A percentile compares a stretch with the other conserved stretches of the same genome.
These are phyloP conservation scores for Excoecaria agallocha DNA, from an alignment of 345 rosid genomes.

Conservation along the genomic window DNA sequence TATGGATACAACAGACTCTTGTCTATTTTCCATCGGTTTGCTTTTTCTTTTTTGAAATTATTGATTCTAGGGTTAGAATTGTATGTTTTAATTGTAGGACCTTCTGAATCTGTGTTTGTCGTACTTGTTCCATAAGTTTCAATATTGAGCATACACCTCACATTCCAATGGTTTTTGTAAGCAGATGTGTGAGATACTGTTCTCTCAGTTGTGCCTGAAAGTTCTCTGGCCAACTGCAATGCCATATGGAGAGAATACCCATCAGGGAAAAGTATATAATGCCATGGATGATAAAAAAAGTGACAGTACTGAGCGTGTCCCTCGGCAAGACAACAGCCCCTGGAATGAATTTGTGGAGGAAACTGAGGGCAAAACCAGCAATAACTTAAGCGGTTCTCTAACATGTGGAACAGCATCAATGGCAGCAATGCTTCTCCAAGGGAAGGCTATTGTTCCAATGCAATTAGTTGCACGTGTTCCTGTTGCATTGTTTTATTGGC, in stretches of 20 bases:
- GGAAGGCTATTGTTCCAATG: conserved; percentile 89
- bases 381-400: conserved; percentile 37
- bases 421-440: conserved; percentile 90
- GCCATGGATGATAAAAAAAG: conserved; percentile 40
- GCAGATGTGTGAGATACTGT: conserved; percentile 98
- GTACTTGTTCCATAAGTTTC: background rate
- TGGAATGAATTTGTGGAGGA: conserved; percentile 44
- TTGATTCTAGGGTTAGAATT: background rate
- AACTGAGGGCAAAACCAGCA: conserved; percentile 46
- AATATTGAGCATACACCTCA: background rate
- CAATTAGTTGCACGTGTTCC: conserved; percentile 93
- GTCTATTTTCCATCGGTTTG: background rate
- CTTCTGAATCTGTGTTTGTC: background rate
- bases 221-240: conserved; percentile 47
- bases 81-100: background rate
- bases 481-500: conserved; percentile 92
- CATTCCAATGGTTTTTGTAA: conserved; percentile 32
- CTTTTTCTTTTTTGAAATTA: background rate
- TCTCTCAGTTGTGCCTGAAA: conserved; percentile 96
- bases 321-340: conserved; percentile 39
- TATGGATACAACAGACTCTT: background rate
- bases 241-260: conserved; percentile 44
- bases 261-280: conserved; percentile 33
- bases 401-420: conserved; percentile 72
- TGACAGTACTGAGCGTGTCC: conserved; percentile 34